Evolutionary conservation across 805 yeast genomes (phyloP).

Genomic region (Pichia rugopelliculosa): DNA sequence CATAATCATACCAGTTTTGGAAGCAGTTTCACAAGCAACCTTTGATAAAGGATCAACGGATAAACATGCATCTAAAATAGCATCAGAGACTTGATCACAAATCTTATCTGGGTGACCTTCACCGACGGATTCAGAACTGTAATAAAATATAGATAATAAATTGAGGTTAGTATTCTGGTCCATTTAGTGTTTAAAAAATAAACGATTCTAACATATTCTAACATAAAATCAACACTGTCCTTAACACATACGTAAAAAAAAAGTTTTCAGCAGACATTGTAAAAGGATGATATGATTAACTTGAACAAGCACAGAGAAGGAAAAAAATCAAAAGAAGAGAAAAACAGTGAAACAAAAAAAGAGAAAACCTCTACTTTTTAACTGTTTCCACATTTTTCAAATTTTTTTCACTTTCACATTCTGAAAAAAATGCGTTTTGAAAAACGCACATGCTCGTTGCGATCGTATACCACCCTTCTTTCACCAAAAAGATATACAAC

Average conservation of each 20-base stretch:
- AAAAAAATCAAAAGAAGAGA: not conserved
- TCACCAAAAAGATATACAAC: too few species aligned
- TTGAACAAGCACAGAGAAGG: not conserved
- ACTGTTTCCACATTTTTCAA: not conserved
- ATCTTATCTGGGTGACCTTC: slow-evolving; percentile 94
- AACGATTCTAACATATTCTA: too few species aligned
- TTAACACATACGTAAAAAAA: slow-evolving; percentile 25
- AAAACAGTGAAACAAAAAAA: not conserved
- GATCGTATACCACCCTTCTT: not conserved
- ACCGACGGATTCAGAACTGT: slow-evolving; percentile 87
- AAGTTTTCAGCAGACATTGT: slow-evolving; percentile 25
- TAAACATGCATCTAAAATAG: slow-evolving; percentile 95
- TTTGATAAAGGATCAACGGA: slow-evolving; percentile 93
- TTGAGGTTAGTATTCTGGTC: slow-evolving; percentile 3
- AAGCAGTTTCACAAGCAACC: slow-evolving; percentile 99
- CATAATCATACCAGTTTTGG: slow-evolving; percentile 99
- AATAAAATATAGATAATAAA: slow-evolving; percentile 34
- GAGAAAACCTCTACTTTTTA: not conserved
- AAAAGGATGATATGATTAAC: not conserved
- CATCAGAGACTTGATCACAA: slow-evolving; percentile 99
- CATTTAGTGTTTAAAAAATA: too few species aligned
- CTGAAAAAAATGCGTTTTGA: not conserved
- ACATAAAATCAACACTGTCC: not conserved
- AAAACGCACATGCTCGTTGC: not conserved
- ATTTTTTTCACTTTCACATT: not conserved